phyloP scores from a whole-genome alignment of 768 basidiomycete genomes.

The Auricularia auricula-judae region DNA sequence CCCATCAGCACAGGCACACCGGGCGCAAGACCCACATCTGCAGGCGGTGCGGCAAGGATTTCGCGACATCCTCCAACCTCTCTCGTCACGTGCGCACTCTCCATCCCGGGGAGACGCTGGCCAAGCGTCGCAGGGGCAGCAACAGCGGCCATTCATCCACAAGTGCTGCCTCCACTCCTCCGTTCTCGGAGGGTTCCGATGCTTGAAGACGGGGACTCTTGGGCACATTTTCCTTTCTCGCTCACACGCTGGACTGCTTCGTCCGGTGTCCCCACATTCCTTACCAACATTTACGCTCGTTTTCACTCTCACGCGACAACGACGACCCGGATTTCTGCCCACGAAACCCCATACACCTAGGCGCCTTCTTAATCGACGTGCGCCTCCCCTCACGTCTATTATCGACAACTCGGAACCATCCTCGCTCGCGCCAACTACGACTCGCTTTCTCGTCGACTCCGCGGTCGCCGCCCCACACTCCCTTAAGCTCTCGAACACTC shows the following conservation, averaged over 20 bases:
- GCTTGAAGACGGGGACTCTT: background rate
- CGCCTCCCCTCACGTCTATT: no score
- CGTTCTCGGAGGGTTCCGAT: background rate
- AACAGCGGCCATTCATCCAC: background rate
- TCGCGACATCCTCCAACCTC: background rate
- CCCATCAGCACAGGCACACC: background rate
- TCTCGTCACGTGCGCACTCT: background rate
- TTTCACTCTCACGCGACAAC: background rate
- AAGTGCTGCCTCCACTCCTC: background rate
- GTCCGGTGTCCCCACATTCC: background rate
- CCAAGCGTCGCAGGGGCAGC: background rate
- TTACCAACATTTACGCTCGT: background rate
- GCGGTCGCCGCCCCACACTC: background rate
- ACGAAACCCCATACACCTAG: background rate
- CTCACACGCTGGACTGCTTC: background rate
- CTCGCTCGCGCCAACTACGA: no score
- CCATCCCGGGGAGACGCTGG: background rate
- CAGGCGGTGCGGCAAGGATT: background rate
- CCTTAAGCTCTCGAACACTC: background rate
- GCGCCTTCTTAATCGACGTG: background rate
- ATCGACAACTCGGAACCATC: no score
- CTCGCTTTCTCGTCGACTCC: background rate
- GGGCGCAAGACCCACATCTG: background rate
- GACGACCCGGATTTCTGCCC: background rate
- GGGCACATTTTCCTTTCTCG: background rate